Evolutionary conservation across 257 asterid genomes (phyloP).

Genomic region (Plantago ovata): DNA sequence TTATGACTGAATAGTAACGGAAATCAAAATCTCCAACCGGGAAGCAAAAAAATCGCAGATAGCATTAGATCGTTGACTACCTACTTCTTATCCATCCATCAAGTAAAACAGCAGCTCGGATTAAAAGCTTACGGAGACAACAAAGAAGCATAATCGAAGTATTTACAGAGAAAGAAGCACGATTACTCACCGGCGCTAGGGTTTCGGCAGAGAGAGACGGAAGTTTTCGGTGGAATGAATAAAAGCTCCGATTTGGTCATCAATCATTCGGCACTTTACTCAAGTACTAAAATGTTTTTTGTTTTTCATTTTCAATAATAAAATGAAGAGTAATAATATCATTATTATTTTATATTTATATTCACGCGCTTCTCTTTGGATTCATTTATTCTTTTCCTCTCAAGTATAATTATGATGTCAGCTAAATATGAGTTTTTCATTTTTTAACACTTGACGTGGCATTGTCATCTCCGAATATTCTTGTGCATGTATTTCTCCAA

Average conservation of each 20-base stretch:
- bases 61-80: too few species aligned
- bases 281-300: too few species aligned
- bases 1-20: not conserved
- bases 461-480: constrained; percentile 11
- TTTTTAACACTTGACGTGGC: constrained; percentile 3
- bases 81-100: too few species aligned
- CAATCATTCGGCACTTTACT: constrained; percentile 14
- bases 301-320: too few species aligned
- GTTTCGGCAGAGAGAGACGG: constrained; percentile 11
- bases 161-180: not conserved
- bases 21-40: too few species aligned
- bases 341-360: not conserved
- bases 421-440: not conserved
- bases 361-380: constrained; percentile 1
- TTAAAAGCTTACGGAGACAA: too few species aligned
- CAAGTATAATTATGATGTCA: constrained; percentile 3
- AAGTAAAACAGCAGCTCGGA: not conserved
- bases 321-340: not conserved
- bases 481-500: too few species aligned
- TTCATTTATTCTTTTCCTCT: not conserved
- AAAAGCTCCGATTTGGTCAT: constrained; percentile 21
- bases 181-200: constrained; percentile 24
- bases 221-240: constrained; percentile 5
- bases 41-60: too few species aligned
- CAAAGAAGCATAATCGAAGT: too few species aligned